These are phyloP conservation scores for Leccinum aurantiacum DNA, from an alignment of 768 basidiomycete genomes.

Conservation along the genomic window DNA sequence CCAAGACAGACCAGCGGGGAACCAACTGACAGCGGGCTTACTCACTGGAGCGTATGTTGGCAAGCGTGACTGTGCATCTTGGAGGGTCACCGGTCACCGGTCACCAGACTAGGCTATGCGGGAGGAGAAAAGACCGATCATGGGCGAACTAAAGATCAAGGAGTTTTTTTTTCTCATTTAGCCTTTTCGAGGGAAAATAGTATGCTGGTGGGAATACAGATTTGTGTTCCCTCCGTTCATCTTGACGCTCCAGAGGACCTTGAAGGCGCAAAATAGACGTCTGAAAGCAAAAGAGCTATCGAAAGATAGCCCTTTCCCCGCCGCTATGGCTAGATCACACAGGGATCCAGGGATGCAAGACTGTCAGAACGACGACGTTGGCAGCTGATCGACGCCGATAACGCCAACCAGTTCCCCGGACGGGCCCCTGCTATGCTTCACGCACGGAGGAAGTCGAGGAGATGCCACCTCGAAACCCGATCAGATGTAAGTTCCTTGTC, in stretches of 20 bases:
- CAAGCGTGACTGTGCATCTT: neutral
- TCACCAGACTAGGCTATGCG: neutral
- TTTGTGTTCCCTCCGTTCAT: neutral
- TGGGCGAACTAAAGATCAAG: too few species aligned
- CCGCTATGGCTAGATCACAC: neutral
- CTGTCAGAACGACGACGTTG: neutral
- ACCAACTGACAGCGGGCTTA: neutral
- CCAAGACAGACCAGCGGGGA: too few species aligned
- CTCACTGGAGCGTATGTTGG: neutral
- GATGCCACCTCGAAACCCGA: neutral
- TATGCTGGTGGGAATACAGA: too few species aligned
- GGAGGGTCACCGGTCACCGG: neutral
- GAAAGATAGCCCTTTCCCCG: neutral
- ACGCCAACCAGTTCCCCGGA: neutral
- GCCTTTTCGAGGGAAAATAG: too few species aligned
- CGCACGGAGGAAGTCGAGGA: neutral
- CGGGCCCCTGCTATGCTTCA: neutral
- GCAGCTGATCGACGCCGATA: neutral
- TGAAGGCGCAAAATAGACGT: neutral
- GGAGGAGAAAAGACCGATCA: neutral
- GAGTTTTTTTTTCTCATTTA: too few species aligned
- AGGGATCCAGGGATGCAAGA: neutral
- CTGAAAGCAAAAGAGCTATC: neutral
- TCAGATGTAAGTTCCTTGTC: neutral
- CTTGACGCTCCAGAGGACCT: neutral